Conservation (phyloP, 768 basidiomycete species). For the Russula brevipes region DNA sequence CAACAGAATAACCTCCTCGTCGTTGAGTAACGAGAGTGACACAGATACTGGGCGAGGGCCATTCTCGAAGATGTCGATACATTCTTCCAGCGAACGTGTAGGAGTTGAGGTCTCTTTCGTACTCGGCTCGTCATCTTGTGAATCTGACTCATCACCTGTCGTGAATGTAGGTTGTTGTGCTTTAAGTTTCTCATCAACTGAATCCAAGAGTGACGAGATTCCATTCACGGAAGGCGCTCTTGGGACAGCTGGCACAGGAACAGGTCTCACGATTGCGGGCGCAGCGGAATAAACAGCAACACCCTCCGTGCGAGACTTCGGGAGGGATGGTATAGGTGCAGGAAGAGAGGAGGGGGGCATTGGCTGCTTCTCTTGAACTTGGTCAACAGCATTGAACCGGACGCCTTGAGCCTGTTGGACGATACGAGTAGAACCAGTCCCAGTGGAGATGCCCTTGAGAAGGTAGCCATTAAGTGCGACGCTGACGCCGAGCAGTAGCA, state of each 20-base stretch:
- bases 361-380: conserved; percentile 17
- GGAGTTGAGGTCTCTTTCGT: conserved; percentile 19
- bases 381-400: conserved; percentile 21
- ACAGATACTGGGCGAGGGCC: conserved; percentile 57
- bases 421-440: conserved; percentile 31
- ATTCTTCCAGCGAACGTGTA: conserved; percentile 63
- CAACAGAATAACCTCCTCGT: conserved; percentile 89
- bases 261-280: conserved; percentile 24
- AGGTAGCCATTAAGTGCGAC: conserved; percentile 91
- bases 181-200: conserved; percentile 48
- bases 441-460: conserved; percentile 76
- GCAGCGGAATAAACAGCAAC: conserved; percentile 11
- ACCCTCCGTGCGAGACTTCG: neutral
- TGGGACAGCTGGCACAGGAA: conserved; percentile 25
- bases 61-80: conserved; percentile 73
- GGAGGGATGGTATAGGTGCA: neutral
- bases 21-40: conserved; percentile 60
- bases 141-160: conserved; percentile 26
- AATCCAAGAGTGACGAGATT: conserved; percentile 48
- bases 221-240: conserved; percentile 26
- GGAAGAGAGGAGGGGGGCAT: conserved; percentile 4
- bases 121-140: conserved; percentile 23
- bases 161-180: conserved; percentile 32
- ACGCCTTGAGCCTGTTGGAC: conserved; percentile 25
- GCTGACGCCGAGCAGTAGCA: conserved; percentile 76